phyloP scores from a whole-genome alignment of 192 early-diverging fungal genomes.

The Lunasporangiospora selenospora region DNA sequence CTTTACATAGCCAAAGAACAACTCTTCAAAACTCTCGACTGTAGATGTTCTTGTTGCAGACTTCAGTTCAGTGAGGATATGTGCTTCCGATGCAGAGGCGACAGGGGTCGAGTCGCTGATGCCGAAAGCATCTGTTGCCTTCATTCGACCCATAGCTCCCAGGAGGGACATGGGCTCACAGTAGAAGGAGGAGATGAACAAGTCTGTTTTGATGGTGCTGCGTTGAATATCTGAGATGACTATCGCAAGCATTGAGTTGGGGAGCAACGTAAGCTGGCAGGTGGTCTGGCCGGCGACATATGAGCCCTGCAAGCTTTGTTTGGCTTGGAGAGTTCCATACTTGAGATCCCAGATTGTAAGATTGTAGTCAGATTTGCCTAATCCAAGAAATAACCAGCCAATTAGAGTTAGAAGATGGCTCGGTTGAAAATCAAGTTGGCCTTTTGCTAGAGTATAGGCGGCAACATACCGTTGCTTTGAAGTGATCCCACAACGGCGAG shows the following conservation, averaged over 20 bases:
- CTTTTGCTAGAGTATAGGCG: too few species aligned
- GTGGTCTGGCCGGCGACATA: slow-evolving; percentile 20
- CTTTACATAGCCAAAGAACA: slow-evolving; percentile 44
- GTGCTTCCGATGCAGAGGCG: too few species aligned
- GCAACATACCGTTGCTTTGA: slow-evolving; percentile 22
- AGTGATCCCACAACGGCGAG: slow-evolving; percentile 51
- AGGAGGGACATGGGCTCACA: slow-evolving; percentile 57
- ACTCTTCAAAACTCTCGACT: slow-evolving; percentile 28
- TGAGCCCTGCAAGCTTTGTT: slow-evolving; percentile 20
- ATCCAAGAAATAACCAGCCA: background rate
- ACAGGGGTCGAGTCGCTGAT: too few species aligned
- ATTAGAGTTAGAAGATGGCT: background rate
- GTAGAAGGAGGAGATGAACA: slow-evolving; percentile 54
- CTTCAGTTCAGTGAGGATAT: too few species aligned
- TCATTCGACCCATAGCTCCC: slow-evolving; percentile 60
- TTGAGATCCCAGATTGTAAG: slow-evolving; percentile 59
- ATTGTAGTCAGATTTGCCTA: slow-evolving; percentile 42
- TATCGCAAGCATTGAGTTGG: slow-evolving; percentile 50
- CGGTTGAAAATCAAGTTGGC: background rate
- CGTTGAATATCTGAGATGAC: slow-evolving; percentile 35
- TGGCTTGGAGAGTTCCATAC: slow-evolving; percentile 61
- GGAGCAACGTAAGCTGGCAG: slow-evolving; percentile 44
- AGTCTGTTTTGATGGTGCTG: slow-evolving; percentile 46
- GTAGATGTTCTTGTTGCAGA: slow-evolving; percentile 19
- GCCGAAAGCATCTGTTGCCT: slow-evolving; percentile 41